A percentile compares a stretch with the other conserved stretches of the same genome.
Conservation (phyloP, 2,329 filamentous ascomycete species). For the Canariomyces notabilis region DNA sequence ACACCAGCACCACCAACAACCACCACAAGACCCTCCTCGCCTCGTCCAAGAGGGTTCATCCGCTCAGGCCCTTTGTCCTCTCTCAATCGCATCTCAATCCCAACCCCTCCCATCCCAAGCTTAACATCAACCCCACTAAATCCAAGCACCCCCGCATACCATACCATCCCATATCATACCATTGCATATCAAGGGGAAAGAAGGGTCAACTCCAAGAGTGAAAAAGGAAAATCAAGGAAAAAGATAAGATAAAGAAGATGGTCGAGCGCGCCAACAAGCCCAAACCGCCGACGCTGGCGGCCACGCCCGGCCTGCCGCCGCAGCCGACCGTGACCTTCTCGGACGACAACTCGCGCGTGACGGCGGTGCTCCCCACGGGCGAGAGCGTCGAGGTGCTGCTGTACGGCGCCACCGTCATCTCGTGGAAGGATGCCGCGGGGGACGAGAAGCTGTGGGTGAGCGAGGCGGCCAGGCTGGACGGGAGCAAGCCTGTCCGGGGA, state of each 20-base stretch:
- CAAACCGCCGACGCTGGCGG: constrained; percentile 68
- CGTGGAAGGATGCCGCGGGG: constrained; percentile 80
- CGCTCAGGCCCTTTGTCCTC: too few relatives aligned
- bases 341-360: constrained; percentile 65
- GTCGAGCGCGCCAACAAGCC: constrained; percentile 82
- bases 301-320: constrained; percentile 68
- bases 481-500: constrained; percentile 82
- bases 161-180: too few relatives aligned
- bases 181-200: too few relatives aligned
- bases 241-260: constrained; percentile 40
- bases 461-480: constrained; percentile 74
- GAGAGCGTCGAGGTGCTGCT: constrained; percentile 82
- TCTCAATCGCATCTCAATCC: not conserved
- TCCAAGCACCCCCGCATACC: too few relatives aligned
- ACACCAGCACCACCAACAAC: not conserved
- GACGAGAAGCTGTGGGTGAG: constrained; percentile 84
- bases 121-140: not conserved
- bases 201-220: too few relatives aligned
- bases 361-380: constrained; percentile 77
- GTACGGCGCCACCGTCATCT: constrained; percentile 87
- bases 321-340: constrained; percentile 71
- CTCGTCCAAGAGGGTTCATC: too few relatives aligned
- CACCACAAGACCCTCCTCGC: not conserved
- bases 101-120: not conserved
- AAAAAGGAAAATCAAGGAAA: not conserved